Conservation (phyloP, 495 filamentous ascomycete species). For the Penicillium psychrofluorescens region DNA sequence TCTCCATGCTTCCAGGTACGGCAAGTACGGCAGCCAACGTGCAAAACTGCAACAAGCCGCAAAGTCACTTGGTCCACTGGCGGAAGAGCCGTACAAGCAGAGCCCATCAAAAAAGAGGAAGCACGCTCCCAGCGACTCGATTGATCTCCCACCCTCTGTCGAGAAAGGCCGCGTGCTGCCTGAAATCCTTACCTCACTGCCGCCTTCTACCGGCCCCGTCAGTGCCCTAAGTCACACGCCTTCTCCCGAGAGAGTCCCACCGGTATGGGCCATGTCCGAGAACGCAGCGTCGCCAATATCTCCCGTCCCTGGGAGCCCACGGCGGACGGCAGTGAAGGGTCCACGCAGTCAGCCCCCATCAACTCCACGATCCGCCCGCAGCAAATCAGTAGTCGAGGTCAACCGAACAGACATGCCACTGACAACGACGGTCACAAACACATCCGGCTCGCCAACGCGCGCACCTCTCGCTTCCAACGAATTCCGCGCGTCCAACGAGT, state of each 20-base stretch:
- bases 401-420: conserved; percentile 3
- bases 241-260: conserved; percentile 22
- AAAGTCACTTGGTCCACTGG: conserved; percentile 12
- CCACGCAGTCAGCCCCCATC: conserved; percentile 28
- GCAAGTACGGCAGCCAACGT: conserved; percentile 17
- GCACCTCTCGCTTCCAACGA: conserved; percentile 3
- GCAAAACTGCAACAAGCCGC: conserved; percentile 10
- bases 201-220: conserved; percentile 10
- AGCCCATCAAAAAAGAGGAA: conserved; percentile 21
- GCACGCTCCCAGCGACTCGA: conserved; percentile 7
- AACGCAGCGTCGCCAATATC: conserved; percentile 13
- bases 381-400: conserved; percentile 14
- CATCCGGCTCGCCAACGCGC: too few species aligned
- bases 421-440: neutral
- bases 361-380: conserved; percentile 8
- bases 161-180: conserved; percentile 11
- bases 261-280: conserved; percentile 23
- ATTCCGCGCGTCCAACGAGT: conserved; percentile 15
- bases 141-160: conserved; percentile 1
- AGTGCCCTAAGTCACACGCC: conserved; percentile 23
- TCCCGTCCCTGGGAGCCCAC: conserved; percentile 21
- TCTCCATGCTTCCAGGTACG: conserved; percentile 10
- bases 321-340: conserved; percentile 29
- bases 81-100: conserved; percentile 15
- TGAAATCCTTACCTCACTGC: conserved; percentile 22